phyloP scores from a whole-genome alignment of 2,329 filamentous ascomycete genomes.

The Pyrenophora teres region DNA sequence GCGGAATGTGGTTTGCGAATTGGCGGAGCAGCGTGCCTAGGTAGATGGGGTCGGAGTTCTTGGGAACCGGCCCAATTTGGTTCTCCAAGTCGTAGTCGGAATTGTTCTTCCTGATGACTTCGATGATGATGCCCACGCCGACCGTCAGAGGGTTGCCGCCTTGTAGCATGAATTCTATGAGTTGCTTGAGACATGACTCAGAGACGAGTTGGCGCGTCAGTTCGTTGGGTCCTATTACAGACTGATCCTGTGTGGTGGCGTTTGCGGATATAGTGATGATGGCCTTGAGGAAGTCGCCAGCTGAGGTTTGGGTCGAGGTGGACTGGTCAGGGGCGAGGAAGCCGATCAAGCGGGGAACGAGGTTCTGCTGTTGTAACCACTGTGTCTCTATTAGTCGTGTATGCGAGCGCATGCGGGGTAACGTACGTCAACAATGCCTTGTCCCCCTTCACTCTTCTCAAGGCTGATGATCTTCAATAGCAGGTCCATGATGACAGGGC shows the following conservation, averaged over 20 bases:
- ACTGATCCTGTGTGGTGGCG: conserved; percentile 95
- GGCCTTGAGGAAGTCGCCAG: conserved; percentile 96
- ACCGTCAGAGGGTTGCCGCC: conserved; percentile 95
- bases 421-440: conserved; percentile 89
- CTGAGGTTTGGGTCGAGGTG: conserved; percentile 91
- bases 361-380: conserved; percentile 90
- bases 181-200: conserved; percentile 75
- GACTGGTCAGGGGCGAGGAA: conserved; percentile 85
- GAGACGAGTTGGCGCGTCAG: conserved; percentile 94
- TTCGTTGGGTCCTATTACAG: conserved; percentile 98
- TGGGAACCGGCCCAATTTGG: conserved; percentile 75
- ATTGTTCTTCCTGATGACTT: conserved; percentile 99
- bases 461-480: conserved; percentile 95
- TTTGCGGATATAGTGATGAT: conserved; percentile 99
- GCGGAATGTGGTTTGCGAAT: conserved; percentile 88
- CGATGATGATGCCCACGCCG: conserved; percentile 95
- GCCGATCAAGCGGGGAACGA: conserved; percentile 84
- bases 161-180: conserved; percentile 90
- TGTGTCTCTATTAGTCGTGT: conserved; percentile 45
- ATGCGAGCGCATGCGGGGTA: neutral
- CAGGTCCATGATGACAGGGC: conserved; percentile 97
- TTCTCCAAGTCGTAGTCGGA: conserved; percentile 97
- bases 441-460: conserved; percentile 87
- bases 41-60: conserved; percentile 94
- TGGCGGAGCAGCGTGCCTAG: conserved; percentile 85